phyloP scores from a whole-genome alignment of 305 asterid genomes.

The Salvia sclarea region DNA sequence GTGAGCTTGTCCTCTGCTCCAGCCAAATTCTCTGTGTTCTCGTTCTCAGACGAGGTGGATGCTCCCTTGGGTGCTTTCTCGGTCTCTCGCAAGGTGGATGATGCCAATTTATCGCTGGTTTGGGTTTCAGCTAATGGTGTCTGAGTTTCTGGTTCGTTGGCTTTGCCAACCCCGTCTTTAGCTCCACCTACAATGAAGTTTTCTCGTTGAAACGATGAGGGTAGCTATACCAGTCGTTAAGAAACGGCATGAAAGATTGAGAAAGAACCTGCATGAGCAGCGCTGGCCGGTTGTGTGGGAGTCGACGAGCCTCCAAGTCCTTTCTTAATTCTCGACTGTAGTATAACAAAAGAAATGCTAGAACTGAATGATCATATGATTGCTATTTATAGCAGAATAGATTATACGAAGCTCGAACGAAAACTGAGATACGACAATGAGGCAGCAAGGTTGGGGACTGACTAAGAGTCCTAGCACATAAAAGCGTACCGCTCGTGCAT shows the following conservation, averaged over 20 bases:
- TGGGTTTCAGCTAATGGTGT: constrained; percentile 49
- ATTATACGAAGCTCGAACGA: neutral
- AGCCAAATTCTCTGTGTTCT: constrained; percentile 21
- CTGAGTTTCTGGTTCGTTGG: constrained; percentile 53
- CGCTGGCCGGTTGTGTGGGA: constrained; percentile 36
- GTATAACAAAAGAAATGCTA: neutral
- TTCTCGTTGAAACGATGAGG: constrained; percentile 9
- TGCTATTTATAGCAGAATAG: neutral
- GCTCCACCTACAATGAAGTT: constrained; percentile 52
- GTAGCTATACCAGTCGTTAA: neutral
- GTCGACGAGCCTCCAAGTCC: constrained; percentile 57
- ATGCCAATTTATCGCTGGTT: constrained; percentile 31
- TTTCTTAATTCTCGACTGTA: constrained; percentile 76
- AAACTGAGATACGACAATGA: neutral
- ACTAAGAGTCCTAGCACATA: neutral
- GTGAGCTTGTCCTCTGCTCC: constrained; percentile 31
- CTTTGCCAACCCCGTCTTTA: constrained; percentile 55
- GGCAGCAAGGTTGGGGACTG: too few species aligned
- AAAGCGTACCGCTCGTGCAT: too few species aligned
- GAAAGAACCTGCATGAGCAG: constrained; percentile 58
- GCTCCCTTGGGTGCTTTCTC: constrained; percentile 34
- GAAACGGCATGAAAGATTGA: constrained; percentile 26
- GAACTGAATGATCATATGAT: neutral
- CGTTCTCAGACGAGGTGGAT: constrained; percentile 30
- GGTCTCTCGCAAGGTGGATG: constrained; percentile 40